These are phyloP conservation scores for Kodamaea neixiangensis DNA, from an alignment of 805 yeast genomes.

Conservation along the genomic window DNA sequence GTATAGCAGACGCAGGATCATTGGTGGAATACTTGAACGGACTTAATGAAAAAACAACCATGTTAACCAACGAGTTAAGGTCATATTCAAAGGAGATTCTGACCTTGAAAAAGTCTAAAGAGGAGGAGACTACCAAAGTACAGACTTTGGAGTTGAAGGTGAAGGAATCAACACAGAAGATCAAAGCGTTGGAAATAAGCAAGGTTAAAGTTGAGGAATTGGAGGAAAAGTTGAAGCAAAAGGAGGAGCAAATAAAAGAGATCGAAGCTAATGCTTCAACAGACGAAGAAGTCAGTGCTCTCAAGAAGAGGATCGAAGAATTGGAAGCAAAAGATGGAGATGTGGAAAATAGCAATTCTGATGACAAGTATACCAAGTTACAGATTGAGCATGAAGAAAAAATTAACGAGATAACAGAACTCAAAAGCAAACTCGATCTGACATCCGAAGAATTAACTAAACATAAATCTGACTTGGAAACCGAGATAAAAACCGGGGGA, in stretches of 20 bases:
- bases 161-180: not conserved
- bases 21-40: slow-evolving; percentile 71
- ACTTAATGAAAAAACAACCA: slow-evolving; percentile 55
- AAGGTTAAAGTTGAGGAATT: not conserved
- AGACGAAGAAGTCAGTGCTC: not conserved
- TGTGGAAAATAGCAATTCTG: not conserved
- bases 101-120: slow-evolving; percentile 8
- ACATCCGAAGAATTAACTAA: not conserved
- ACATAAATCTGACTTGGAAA: not conserved
- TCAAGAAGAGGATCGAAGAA: not conserved
- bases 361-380: not conserved
- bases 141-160: slow-evolving; percentile 3
- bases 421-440: not conserved
- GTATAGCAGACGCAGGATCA: slow-evolving; percentile 69
- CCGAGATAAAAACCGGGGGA: not conserved
- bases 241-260: not conserved
- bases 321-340: slow-evolving; percentile 1
- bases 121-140: not conserved
- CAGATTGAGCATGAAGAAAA: slow-evolving; percentile 9
- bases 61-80: slow-evolving; percentile 68
- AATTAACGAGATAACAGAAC: slow-evolving; percentile 1
- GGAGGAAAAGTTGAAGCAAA: not conserved
- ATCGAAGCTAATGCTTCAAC: not conserved
- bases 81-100: slow-evolving; percentile 37
- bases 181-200: not conserved